phyloP scores from a whole-genome alignment of 768 basidiomycete species.

The Scleroderma citrinum region DNA sequence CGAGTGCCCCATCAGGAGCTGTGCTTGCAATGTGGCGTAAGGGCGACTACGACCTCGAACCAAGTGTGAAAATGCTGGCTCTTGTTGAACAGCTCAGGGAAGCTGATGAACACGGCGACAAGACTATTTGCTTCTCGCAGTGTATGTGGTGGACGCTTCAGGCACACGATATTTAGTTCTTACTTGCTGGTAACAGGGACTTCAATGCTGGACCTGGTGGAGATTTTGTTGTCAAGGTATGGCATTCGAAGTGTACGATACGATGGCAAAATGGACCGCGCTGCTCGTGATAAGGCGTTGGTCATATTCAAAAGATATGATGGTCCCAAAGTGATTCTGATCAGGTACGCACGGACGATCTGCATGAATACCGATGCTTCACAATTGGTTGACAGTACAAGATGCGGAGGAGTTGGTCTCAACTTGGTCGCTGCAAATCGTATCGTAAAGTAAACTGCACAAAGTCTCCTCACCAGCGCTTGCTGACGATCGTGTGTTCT shows the following conservation, averaged over 20 bases:
- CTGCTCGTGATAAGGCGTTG: constrained; percentile 44
- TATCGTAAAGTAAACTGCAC: constrained; percentile 50
- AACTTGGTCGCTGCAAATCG: constrained; percentile 67
- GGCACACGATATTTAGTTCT: not conserved
- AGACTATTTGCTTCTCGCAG: constrained; percentile 67
- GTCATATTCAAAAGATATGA: constrained; percentile 47
- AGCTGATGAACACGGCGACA: constrained; percentile 57
- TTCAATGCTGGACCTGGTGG: constrained; percentile 62
- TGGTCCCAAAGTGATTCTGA: constrained; percentile 59
- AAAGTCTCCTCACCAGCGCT: not conserved
- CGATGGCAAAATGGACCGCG: constrained; percentile 63
- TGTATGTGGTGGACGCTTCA: constrained; percentile 32
- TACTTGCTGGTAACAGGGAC: constrained; percentile 45
- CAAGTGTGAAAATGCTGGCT: constrained; percentile 63
- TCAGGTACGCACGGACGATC: constrained; percentile 38
- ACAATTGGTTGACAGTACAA: constrained; percentile 36
- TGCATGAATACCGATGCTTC: not conserved
- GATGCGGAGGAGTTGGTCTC: constrained; percentile 64
- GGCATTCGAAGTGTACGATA: constrained; percentile 56
- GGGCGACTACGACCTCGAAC: constrained; percentile 56
- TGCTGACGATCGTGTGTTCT: not conserved
- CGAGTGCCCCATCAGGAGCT: constrained; percentile 33
- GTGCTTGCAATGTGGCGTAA: constrained; percentile 51
- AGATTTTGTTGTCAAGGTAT: constrained; percentile 52
- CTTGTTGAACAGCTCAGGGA: constrained; percentile 51